Evolutionary conservation across 208 protist genomes (phyloP).

Genomic region (Leishmania aethiopica): DNA sequence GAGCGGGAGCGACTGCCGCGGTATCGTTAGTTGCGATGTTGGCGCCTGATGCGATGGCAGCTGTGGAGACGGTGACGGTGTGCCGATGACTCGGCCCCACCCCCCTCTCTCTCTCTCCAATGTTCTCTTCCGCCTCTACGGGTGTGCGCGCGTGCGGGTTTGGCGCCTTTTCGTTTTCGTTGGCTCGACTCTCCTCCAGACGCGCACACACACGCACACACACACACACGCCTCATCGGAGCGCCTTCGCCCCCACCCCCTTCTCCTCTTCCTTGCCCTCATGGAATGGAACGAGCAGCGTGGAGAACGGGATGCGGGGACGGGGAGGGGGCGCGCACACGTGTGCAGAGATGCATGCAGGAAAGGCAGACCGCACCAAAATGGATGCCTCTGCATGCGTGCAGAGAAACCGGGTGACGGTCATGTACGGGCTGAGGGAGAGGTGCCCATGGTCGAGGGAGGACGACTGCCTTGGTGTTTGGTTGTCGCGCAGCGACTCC

Average conservation of each 20-base stretch:
- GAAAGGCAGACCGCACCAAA: neutral
- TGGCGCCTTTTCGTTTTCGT: neutral
- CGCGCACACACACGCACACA: neutral
- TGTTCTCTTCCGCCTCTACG: neutral
- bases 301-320: neutral
- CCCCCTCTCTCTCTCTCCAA: neutral
- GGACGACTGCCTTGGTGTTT: neutral
- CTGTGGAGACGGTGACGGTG: neutral
- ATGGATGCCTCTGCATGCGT: neutral
- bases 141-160: neutral
- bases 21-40: neutral
- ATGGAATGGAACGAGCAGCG: too few relatives aligned
- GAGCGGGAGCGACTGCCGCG: neutral
- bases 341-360: too few relatives aligned
- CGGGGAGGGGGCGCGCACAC: neutral
- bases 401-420: neutral
- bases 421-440: neutral
- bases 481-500: neutral
- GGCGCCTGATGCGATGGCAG: neutral
- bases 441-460: neutral
- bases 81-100: neutral
- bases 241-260: too few relatives aligned
- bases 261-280: neutral
- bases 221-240: too few relatives aligned
- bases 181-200: neutral